Base-by-base conservation (phyloP, 2,329 filamentous ascomycete species). In the Paecilomyces formosus region DNA sequence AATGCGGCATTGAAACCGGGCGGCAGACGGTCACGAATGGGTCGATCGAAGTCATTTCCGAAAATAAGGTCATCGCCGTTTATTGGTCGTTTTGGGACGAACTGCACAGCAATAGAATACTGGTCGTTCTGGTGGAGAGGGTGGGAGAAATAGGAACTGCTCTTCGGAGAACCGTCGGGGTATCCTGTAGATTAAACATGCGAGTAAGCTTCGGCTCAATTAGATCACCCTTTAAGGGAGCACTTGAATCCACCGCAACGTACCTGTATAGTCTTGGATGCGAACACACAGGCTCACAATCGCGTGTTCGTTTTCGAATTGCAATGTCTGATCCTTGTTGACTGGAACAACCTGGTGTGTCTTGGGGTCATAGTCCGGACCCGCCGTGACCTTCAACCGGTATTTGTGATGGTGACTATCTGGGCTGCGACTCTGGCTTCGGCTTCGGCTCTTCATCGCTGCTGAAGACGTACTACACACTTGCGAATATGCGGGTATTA, bases 41-140 rank as follows among this genome's bases (percentile, higher is more conserved):
- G 90, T 55, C 89, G 85, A 69, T 96, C 92, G 71, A 97, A 97
- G 78, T 97, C 92, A 72, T 97, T 97, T 50, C 93, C 94, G 66
- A 96, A 96, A 57, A 97, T 86, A 2, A 99, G 80, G 62, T 95
- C 86, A 26, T 83, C 74, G 52, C 85, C 91, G 2, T 81, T 79
- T 58, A 96, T 85, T 35, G 74, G 74, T 30, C 77, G 66, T 66
- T 89, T 90, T n/a, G 88, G 90, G 0, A 83, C 85, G 72, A 97
- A 90, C 53, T 84, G 82, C 70, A 96, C 88, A 31, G 85, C 82
- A 66, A 97, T 91, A 66, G 87, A 90, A 79, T 97, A 97, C 70
- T 91, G 88, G 74, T 97, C 92, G 62, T 81, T 78, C 22, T 77
- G 78, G 71, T 96, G 92, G 18, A 84, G 81, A 5, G 86, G 83